Percentiles rank a stretch among this genome's conserved stretches.
Evolutionary conservation across 768 basidiomycete genomes (phyloP).

Genomic region (Tulasnella sp.): DNA sequence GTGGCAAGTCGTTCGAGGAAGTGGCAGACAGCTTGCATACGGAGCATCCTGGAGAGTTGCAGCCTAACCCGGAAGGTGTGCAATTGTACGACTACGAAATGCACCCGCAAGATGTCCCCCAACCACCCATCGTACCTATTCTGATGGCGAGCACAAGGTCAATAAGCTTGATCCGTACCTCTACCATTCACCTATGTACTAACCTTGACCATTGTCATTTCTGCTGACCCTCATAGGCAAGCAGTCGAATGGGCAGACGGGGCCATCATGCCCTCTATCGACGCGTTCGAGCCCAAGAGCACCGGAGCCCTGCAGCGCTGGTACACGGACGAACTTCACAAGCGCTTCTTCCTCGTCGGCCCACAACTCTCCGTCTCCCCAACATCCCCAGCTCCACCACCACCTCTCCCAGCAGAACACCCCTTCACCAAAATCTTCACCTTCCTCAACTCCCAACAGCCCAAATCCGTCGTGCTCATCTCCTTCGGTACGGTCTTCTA

Average conservation of each 20-base stretch:
- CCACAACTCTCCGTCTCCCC: constrained; percentile 12
- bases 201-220: background rate
- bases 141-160: background rate
- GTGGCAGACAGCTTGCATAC: background rate
- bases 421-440: background rate
- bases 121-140: background rate
- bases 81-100: constrained; percentile 28
- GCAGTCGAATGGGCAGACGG: constrained; percentile 12
- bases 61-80: background rate
- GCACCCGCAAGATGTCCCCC: constrained; percentile 4
- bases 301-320: background rate
- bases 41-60: background rate
- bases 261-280: background rate
- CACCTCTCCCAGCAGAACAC: background rate
- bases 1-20: constrained; percentile 14
- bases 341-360: constrained; percentile 23
- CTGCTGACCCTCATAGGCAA: background rate
- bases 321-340: constrained; percentile 3
- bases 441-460: constrained; percentile 20
- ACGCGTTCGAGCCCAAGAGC: constrained; percentile 1
- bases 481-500: constrained; percentile 27
- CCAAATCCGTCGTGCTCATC: constrained; percentile 16
- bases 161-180: background rate
- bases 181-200: background rate
- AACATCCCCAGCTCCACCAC: background rate